Conservation (phyloP, 2,329 filamentous ascomycete genomes). For the Kalaharituber pfeilii region DNA sequence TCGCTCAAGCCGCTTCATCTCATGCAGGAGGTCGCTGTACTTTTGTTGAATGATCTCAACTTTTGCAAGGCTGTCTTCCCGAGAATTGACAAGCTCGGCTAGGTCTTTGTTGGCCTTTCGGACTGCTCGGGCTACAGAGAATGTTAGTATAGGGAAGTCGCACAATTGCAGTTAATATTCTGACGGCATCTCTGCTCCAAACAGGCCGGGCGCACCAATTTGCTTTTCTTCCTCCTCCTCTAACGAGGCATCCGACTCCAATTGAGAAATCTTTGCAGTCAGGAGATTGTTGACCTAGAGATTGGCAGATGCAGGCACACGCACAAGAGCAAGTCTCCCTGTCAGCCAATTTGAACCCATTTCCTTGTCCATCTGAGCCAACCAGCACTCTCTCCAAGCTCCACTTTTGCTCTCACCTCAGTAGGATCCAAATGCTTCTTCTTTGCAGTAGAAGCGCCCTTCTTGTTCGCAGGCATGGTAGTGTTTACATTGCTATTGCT, state of each 20-base stretch:
- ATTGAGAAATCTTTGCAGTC: slow-evolving; percentile 80
- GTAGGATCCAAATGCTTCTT: slow-evolving; percentile 73
- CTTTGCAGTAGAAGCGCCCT: slow-evolving; percentile 52
- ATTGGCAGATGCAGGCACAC: neutral
- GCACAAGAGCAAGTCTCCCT: neutral
- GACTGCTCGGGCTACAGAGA: slow-evolving; percentile 32
- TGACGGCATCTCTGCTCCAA: neutral
- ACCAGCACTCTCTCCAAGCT: neutral
- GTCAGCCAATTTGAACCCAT: slow-evolving; percentile 7
- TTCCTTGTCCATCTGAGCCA: neutral
- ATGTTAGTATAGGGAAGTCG: neutral
- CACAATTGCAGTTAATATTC: neutral
- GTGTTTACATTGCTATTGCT: neutral
- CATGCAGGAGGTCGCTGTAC: slow-evolving; percentile 75
- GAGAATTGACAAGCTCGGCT: slow-evolving; percentile 63
- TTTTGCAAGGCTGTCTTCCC: slow-evolving; percentile 81
- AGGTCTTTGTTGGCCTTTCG: slow-evolving; percentile 87
- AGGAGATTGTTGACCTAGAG: slow-evolving; percentile 47
- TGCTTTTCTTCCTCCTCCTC: slow-evolving; percentile 92
- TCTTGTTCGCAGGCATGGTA: slow-evolving; percentile 3
- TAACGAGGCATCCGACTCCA: slow-evolving; percentile 81
- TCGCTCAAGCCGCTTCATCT: slow-evolving; percentile 89
- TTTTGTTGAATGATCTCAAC: slow-evolving; percentile 81
- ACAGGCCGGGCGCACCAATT: slow-evolving; percentile 50
- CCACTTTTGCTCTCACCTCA: slow-evolving; percentile 34